These are phyloP conservation scores for Croton laevigatus DNA, from an alignment of 441 rosid genomes.

Conservation along the genomic window DNA sequence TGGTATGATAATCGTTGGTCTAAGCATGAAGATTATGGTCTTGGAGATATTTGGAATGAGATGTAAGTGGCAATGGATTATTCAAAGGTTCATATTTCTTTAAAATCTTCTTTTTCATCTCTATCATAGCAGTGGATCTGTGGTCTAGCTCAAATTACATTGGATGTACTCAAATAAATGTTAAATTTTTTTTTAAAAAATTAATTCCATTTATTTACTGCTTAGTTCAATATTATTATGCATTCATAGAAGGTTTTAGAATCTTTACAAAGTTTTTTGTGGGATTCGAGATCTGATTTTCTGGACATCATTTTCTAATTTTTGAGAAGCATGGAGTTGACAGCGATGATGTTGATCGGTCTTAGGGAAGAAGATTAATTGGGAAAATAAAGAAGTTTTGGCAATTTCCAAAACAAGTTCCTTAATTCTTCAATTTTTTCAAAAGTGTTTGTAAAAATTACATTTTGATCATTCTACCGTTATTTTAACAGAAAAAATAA, in stretches of 20 bases:
- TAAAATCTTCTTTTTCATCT: conserved; percentile 6
- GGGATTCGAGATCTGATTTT: background rate
- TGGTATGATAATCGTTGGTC: conserved; percentile 36
- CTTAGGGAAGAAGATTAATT: too few relatives aligned
- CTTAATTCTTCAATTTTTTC: too few relatives aligned
- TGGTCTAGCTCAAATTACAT: background rate
- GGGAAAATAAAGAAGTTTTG: too few relatives aligned
- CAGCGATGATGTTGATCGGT: too few relatives aligned
- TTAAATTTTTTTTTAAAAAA: conserved; percentile 4
- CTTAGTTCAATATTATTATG: background rate
- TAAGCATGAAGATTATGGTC: conserved; percentile 57
- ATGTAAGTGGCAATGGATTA: conserved; percentile 66
- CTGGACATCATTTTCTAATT: background rate
- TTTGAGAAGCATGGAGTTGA: background rate
- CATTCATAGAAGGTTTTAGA: background rate
- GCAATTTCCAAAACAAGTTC: too few relatives aligned
- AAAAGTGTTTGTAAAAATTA: too few relatives aligned
- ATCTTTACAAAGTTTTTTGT: background rate
- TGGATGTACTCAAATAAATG: background rate
- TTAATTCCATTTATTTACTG: background rate
- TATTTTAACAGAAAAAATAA: too few relatives aligned
- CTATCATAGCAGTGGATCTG: background rate
- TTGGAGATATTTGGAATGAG: conserved; percentile 84
- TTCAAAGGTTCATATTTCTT: conserved; percentile 52
- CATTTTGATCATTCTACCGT: too few relatives aligned